phyloP scores from a whole-genome alignment of 2,329 filamentous ascomycete species.

The Blastomyces gilchristii region DNA sequence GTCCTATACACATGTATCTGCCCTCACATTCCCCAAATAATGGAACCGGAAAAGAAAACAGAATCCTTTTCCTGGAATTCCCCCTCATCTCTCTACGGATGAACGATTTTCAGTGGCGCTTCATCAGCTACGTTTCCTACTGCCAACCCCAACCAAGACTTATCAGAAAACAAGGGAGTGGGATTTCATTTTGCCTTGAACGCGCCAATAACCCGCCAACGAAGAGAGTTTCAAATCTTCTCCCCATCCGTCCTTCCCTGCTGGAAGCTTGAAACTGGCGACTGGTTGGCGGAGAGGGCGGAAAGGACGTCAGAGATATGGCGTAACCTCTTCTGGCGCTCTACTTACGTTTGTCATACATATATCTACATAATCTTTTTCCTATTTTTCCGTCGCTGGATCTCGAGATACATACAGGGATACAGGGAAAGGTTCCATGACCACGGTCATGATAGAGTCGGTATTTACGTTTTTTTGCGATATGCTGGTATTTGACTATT shows the following conservation, averaged over 20 bases:
- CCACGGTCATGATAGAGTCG: background rate
- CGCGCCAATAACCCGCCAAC: background rate
- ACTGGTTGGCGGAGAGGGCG: background rate
- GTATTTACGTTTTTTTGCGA: background rate
- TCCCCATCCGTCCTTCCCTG: background rate
- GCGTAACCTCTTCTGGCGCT: background rate
- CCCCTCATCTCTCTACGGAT: background rate
- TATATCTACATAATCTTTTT: background rate
- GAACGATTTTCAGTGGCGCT: background rate
- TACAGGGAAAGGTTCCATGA: background rate
- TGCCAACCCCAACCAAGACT: too few species aligned
- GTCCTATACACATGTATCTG: background rate
- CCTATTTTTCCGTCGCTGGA: background rate
- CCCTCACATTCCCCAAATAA: background rate
- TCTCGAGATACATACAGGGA: background rate
- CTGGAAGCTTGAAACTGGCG: background rate
- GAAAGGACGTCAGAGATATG: background rate
- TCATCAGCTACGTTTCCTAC: too few species aligned
- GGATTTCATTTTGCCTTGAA: background rate
- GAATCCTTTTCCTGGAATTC: background rate
- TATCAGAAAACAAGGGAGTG: too few species aligned
- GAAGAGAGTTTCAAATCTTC: background rate
- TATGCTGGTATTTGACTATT: too few species aligned
- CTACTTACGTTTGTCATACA: background rate
- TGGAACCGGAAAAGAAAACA: background rate